These are phyloP conservation scores for Tetrapyrgos nigripes DNA, from an alignment of 1,284 basidiomycete genomes.

Conservation along the genomic window DNA sequence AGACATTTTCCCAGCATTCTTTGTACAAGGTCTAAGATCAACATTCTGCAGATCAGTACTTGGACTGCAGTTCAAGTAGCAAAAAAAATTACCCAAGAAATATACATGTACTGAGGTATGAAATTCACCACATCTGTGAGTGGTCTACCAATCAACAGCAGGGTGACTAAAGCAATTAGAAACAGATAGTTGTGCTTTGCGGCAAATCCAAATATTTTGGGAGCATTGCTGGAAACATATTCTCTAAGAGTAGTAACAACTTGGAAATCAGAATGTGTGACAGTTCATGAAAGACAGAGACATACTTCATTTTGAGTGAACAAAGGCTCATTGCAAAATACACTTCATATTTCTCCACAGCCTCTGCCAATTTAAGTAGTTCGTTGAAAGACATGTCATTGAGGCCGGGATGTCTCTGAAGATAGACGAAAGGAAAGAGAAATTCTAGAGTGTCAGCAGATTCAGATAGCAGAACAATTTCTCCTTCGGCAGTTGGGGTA, in stretches of 20 bases:
- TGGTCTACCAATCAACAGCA: slow-evolving; percentile 24
- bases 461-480: slow-evolving; percentile 7
- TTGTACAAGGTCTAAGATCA: too few relatives aligned
- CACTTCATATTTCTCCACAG: slow-evolving; percentile 16
- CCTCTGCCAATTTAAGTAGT: slow-evolving; percentile 4
- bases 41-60: too few relatives aligned
- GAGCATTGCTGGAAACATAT: slow-evolving; percentile 3
- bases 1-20: neutral
- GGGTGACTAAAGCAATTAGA: slow-evolving; percentile 26
- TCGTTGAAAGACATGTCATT: neutral
- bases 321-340: slow-evolving; percentile 5
- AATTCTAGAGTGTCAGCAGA: slow-evolving; percentile 10
- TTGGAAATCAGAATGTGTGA: neutral
- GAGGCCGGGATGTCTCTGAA: slow-evolving; percentile 3
- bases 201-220: slow-evolving; percentile 26
- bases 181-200: slow-evolving; percentile 31
- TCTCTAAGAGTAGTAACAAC: neutral
- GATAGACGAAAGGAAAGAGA: slow-evolving; percentile 16
- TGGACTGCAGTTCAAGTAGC: too few relatives aligned
- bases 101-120: slow-evolving; percentile 25
- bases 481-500: slow-evolving; percentile 1
- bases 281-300: neutral
- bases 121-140: slow-evolving; percentile 22
- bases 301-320: slow-evolving; percentile 8
- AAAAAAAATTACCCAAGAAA: slow-evolving; percentile 32